Evolutionary conservation across 257 asterid genomes (phyloP).

Genomic region (Handroanthus guayacan): DNA sequence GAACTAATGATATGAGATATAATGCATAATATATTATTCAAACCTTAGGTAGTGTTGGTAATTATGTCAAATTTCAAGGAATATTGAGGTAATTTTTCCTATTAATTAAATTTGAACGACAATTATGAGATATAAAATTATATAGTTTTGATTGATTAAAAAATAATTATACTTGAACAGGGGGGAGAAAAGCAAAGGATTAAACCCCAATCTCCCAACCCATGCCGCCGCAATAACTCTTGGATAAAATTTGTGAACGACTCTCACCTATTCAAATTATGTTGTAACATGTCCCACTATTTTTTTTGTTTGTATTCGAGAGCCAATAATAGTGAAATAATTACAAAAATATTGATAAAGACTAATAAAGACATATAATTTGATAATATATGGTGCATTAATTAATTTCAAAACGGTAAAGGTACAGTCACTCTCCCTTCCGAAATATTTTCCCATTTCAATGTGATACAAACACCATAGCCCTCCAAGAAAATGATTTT

Average conservation of each 20-base stretch:
- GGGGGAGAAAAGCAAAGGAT: too few relatives aligned
- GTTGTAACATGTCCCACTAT: background rate
- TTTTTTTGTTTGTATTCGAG: background rate
- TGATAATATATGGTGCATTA: background rate
- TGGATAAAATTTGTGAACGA: background rate
- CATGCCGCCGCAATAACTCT: too few relatives aligned
- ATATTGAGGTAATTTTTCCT: too few relatives aligned
- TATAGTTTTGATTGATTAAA: too few relatives aligned
- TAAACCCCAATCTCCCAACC: too few relatives aligned
- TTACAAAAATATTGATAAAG: background rate
- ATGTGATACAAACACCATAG: background rate
- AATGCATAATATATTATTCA: too few relatives aligned
- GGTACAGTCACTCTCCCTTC: background rate
- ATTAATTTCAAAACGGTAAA: background rate
- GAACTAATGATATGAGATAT: too few relatives aligned
- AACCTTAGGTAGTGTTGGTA: too few relatives aligned
- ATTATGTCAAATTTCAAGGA: too few relatives aligned
- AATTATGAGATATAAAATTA: too few relatives aligned
- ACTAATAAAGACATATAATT: background rate
- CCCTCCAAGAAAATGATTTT: conserved; percentile 10
- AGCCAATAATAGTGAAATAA: background rate
- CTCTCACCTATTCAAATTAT: background rate
- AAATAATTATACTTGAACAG: too few relatives aligned
- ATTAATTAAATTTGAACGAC: too few relatives aligned
- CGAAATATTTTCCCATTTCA: background rate